phyloP scores from a whole-genome alignment of 2,329 filamentous ascomycete species.

The Scedosporium dehoogii region DNA sequence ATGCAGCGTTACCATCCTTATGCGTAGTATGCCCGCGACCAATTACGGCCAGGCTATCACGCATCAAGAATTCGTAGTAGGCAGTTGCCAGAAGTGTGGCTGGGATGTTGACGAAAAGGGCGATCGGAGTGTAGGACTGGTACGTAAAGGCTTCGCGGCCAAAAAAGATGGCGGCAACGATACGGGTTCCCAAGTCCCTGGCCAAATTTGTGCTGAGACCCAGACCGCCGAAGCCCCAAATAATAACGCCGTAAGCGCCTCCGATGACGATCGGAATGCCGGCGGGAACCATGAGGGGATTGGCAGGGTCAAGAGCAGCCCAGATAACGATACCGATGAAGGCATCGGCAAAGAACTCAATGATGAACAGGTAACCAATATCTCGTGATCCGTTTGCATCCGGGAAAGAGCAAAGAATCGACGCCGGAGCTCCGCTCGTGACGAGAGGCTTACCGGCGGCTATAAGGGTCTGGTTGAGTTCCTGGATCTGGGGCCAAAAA shows the following conservation, averaged over 20 bases:
- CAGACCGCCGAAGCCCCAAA: conserved; percentile 47
- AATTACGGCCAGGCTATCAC: conserved; percentile 42
- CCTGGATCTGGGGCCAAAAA: conserved; percentile 38
- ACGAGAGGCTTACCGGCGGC: conserved; percentile 22
- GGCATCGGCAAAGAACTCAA: conserved; percentile 48
- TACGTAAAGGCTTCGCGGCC: conserved; percentile 16
- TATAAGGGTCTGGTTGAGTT: conserved; percentile 22
- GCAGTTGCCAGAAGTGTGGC: conserved; percentile 44
- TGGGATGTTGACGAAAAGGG: conserved; percentile 45
- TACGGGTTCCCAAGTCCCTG: conserved; percentile 46
- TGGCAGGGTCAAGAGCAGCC: conserved; percentile 46
- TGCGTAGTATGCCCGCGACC: conserved; percentile 37
- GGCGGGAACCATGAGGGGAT: conserved; percentile 41
- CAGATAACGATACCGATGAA: conserved; percentile 50
- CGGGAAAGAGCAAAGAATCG: conserved; percentile 45
- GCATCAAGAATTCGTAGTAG: conserved; percentile 44
- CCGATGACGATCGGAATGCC: conserved; percentile 44
- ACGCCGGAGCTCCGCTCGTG: conserved; percentile 37
- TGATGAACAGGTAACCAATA: conserved; percentile 45
- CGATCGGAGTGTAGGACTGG: conserved; percentile 37
- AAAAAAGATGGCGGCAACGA: conserved; percentile 47
- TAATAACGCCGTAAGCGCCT: conserved; percentile 40
- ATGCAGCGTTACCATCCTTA: conserved; percentile 39
- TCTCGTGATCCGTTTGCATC: conserved; percentile 34
- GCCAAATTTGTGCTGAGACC: conserved; percentile 48